Evolutionary conservation across 1,139 yeast species (phyloP).

Genomic region (Pneumocystis oryctolagi): DNA sequence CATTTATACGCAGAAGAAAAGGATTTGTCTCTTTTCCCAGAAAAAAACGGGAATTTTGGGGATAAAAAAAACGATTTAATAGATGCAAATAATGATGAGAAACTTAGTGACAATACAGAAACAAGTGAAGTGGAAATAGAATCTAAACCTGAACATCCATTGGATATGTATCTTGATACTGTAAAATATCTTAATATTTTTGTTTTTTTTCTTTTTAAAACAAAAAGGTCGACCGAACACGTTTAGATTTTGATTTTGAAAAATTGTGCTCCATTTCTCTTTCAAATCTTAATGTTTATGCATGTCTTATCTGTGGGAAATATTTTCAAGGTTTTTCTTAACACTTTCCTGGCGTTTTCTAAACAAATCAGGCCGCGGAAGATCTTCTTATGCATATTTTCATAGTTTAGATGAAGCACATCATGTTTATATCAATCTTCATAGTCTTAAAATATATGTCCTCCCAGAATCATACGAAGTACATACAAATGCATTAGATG

Average conservation of each 20-base stretch:
- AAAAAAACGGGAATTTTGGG: neutral
- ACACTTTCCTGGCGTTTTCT: neutral
- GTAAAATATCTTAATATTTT: neutral
- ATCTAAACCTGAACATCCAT: neutral
- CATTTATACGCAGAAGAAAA: neutral
- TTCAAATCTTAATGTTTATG: slow-evolving; percentile 46
- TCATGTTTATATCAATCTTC: slow-evolving; percentile 46
- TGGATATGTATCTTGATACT: slow-evolving; percentile 1
- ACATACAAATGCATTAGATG: slow-evolving; percentile 30
- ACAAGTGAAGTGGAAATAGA: neutral
- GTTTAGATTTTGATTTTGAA: slow-evolving; percentile 57
- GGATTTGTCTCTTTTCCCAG: neutral
- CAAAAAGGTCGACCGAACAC: slow-evolving; percentile 13
- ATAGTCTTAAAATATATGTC: slow-evolving; percentile 35
- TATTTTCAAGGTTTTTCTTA: slow-evolving; percentile 34
- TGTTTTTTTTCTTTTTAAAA: neutral
- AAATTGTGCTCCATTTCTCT: slow-evolving; percentile 51
- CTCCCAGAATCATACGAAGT: slow-evolving; percentile 48
- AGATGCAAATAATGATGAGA: neutral
- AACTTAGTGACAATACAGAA: neutral
- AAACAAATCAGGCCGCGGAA: slow-evolving; percentile 36
- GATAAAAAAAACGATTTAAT: neutral
- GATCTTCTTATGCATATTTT: slow-evolving; percentile 47
- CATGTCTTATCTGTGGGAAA: slow-evolving; percentile 62
- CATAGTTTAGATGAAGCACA: slow-evolving; percentile 53